Conservation (phyloP, 1,284 basidiomycete species). For the Ustilago esculenta region DNA sequence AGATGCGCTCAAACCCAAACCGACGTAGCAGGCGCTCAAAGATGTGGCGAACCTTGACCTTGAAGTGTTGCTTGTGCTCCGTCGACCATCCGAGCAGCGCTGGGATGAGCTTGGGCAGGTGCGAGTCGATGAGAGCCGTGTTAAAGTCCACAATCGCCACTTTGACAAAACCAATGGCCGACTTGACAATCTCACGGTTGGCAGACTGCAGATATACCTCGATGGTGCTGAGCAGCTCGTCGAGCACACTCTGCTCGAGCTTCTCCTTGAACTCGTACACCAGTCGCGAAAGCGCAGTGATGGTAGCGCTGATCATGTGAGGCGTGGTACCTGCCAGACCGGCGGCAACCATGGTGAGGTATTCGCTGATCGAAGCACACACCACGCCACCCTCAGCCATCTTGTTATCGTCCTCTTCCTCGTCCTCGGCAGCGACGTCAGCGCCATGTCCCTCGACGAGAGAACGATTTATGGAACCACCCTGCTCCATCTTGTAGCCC, state of each 20-base stretch:
- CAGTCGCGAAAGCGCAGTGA: slow-evolving; percentile 91
- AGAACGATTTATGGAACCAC: slow-evolving; percentile 82
- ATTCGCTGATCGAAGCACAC: slow-evolving; percentile 86
- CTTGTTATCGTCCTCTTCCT: slow-evolving; percentile 53
- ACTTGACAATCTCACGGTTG: slow-evolving; percentile 98
- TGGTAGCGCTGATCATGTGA: slow-evolving; percentile 97
- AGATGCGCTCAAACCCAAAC: slow-evolving; percentile 86
- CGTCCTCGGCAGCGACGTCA: slow-evolving; percentile 20
- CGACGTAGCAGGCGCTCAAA: slow-evolving; percentile 94
- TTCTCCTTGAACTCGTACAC: slow-evolving; percentile 90
- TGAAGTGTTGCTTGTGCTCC: slow-evolving; percentile 99
- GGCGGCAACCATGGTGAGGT: slow-evolving; percentile 95
- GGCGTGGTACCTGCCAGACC: slow-evolving; percentile 91
- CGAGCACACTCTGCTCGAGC: slow-evolving; percentile 80
- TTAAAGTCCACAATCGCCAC: slow-evolving; percentile 88
- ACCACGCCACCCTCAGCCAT: slow-evolving; percentile 69
- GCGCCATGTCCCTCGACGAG: slow-evolving; percentile 74
- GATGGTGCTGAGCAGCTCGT: slow-evolving; percentile 85
- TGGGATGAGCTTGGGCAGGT: slow-evolving; percentile 82
- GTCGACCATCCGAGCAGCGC: slow-evolving; percentile 90
- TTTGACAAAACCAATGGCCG: slow-evolving; percentile 92
- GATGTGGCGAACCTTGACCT: slow-evolving; percentile 93
- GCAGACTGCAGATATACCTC: slow-evolving; percentile 89
- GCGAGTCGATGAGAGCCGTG: slow-evolving; percentile 76
- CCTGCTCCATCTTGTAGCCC: slow-evolving; percentile 89